These are phyloP conservation scores for Lachnellula willkommii DNA, from an alignment of 2,329 filamentous ascomycete species.

Conservation along the genomic window DNA sequence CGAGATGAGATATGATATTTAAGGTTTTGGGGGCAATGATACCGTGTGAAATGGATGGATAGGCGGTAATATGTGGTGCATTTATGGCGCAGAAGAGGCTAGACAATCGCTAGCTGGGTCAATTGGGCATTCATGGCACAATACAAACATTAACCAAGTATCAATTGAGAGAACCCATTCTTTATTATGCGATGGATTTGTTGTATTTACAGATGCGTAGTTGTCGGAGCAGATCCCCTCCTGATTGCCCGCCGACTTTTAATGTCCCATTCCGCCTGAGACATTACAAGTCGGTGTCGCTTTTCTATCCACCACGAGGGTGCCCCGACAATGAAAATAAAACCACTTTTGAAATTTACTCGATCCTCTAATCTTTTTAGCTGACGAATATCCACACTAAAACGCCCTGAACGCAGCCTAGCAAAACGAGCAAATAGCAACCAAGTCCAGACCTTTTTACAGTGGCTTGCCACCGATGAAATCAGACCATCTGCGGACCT, in stretches of 20 bases:
- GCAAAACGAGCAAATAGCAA: neutral
- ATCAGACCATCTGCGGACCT: conserved; percentile 92
- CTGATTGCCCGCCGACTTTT: no score
- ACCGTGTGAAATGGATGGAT: neutral
- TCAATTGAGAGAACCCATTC: neutral
- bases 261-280: no score
- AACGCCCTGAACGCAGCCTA: neutral
- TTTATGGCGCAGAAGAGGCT: conserved; percentile 16
- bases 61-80: conserved; percentile 9
- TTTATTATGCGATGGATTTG: neutral
- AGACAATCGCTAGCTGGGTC: neutral
- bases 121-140: no score
- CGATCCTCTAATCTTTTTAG: neutral
- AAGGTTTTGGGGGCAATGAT: neutral
- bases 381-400: neutral
- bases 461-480: conserved; percentile 84
- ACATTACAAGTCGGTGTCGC: no score
- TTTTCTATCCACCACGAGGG: neutral
- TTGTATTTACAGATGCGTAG: neutral
- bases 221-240: neutral
- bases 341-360: conserved; percentile 7
- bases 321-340: neutral
- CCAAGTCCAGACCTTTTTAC: conserved; percentile 37
- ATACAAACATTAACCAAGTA: neutral
- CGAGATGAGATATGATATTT: neutral